Conservation (phyloP, 176 grass and related monocot genomes). For the Eragrostis nindensis region DNA sequence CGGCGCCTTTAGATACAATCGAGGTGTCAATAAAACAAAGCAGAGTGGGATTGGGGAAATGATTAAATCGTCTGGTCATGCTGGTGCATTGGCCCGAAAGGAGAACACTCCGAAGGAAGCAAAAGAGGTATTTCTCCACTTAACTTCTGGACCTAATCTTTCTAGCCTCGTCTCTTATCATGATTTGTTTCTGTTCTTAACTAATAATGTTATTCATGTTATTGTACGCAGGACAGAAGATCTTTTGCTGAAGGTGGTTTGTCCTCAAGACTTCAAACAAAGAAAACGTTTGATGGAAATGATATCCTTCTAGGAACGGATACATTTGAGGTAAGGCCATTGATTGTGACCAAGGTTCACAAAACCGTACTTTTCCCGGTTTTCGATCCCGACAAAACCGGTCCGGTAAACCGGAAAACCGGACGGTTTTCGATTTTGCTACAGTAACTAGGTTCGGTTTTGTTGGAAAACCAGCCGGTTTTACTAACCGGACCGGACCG, state of each 20-base stretch:
- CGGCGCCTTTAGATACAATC: slow-evolving; percentile 47
- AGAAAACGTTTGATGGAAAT: slow-evolving; percentile 49
- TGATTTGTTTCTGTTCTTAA: slow-evolving; percentile 27
- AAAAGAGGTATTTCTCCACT: slow-evolving; percentile 68
- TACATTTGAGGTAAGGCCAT: slow-evolving; percentile 69
- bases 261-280: slow-evolving; percentile 63
- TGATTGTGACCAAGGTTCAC: no score
- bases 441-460: no score
- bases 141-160: not conserved
- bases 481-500: no score
- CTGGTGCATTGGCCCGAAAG: slow-evolving; percentile 55
- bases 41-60: slow-evolving; percentile 59
- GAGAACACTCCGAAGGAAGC: slow-evolving; percentile 57
- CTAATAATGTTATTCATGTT: slow-evolving; percentile 35
- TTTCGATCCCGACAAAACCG: no score
- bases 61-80: slow-evolving; percentile 50
- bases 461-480: no score
- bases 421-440: no score
- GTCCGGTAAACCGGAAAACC: no score
- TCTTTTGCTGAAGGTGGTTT: slow-evolving; percentile 60
- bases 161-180: not conserved
- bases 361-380: no score
- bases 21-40: slow-evolving; percentile 58
- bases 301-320: slow-evolving; percentile 73
- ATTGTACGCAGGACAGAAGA: slow-evolving; percentile 51